These are phyloP conservation scores for Microglena sp. DNA, from an alignment of 139 green algal genomes.

Conservation along the genomic window DNA sequence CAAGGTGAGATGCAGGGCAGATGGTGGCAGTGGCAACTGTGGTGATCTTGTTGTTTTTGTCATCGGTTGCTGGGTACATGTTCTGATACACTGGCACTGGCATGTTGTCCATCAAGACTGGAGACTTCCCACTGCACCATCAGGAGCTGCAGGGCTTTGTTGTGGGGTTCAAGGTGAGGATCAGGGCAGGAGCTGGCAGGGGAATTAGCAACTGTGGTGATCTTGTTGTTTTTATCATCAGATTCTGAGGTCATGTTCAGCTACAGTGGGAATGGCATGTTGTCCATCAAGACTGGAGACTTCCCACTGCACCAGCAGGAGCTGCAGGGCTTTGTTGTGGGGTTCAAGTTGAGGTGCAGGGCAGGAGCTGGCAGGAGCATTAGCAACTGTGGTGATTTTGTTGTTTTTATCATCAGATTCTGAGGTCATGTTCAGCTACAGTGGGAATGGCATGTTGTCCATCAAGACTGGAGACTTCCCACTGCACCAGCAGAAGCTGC, in stretches of 20 bases:
- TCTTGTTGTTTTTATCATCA: too few species aligned
- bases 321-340: conserved; percentile 66
- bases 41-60: too few species aligned
- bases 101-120: conserved; percentile 64
- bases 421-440: conserved; percentile 77
- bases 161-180: conserved; percentile 53
- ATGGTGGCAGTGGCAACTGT: not conserved
- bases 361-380: not conserved
- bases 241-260: conserved; percentile 81
- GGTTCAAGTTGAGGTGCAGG: conserved; percentile 35
- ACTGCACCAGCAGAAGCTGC: conserved; percentile 8
- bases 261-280: conserved; percentile 60
- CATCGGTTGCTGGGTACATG: conserved; percentile 76
- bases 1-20: conserved; percentile 16
- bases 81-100: conserved; percentile 64
- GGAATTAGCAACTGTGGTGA: too few species aligned
- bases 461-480: conserved; percentile 69
- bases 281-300: conserved; percentile 68
- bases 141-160: conserved; percentile 68
- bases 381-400: too few species aligned
- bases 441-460: conserved; percentile 51
- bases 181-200: too few species aligned
- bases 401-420: too few species aligned
- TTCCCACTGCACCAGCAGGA: conserved; percentile 69
- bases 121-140: conserved; percentile 53